A percentile compares a stretch with the other conserved stretches of the same genome.
Evolutionary conservation across 2,329 filamentous ascomycete genomes (phyloP).

Genomic region (Penicillium sp.): DNA sequence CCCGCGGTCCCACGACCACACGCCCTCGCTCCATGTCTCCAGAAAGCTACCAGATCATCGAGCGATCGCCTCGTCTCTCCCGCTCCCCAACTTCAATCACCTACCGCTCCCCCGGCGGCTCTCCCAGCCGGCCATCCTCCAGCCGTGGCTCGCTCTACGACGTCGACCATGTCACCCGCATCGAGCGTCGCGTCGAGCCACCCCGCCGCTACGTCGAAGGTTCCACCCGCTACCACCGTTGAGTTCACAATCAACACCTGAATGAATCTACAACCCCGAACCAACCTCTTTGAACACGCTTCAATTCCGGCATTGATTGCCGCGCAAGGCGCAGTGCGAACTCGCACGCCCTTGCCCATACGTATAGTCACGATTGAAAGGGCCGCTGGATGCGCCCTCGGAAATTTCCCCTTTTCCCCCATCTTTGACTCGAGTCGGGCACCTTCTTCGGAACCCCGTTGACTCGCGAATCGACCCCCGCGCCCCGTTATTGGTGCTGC

Average conservation of each 20-base stretch:
- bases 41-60: slow-evolving; percentile 20
- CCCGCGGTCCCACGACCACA: slow-evolving; percentile 18
- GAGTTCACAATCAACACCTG: not conserved
- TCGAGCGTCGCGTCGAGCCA: slow-evolving; percentile 35
- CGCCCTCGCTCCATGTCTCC: slow-evolving; percentile 21
- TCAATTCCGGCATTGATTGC: slow-evolving; percentile 11
- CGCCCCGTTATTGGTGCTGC: not conserved
- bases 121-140: slow-evolving; percentile 36
- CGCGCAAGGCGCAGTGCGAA: not conserved
- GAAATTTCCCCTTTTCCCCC: slow-evolving; percentile 5
- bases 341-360: not conserved
- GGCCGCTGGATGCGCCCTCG: slow-evolving; percentile 11
- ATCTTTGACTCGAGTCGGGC: slow-evolving; percentile 7
- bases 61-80: slow-evolving; percentile 21
- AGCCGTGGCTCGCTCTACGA: slow-evolving; percentile 42
- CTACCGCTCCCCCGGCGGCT: slow-evolving; percentile 37
- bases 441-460: not conserved
- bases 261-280: not conserved
- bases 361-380: slow-evolving; percentile 8
- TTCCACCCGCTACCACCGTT: slow-evolving; percentile 30
- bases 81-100: slow-evolving; percentile 32
- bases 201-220: slow-evolving; percentile 28
- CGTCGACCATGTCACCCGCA: slow-evolving; percentile 35
- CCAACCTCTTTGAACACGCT: slow-evolving; percentile 1
- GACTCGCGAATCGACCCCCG: slow-evolving; percentile 4